Percentiles rank a stretch among this genome's conserved stretches.
These are phyloP conservation scores for Colletotrichum theobromicola DNA, from an alignment of 2,329 filamentous ascomycete genomes.

Conservation along the genomic window DNA sequence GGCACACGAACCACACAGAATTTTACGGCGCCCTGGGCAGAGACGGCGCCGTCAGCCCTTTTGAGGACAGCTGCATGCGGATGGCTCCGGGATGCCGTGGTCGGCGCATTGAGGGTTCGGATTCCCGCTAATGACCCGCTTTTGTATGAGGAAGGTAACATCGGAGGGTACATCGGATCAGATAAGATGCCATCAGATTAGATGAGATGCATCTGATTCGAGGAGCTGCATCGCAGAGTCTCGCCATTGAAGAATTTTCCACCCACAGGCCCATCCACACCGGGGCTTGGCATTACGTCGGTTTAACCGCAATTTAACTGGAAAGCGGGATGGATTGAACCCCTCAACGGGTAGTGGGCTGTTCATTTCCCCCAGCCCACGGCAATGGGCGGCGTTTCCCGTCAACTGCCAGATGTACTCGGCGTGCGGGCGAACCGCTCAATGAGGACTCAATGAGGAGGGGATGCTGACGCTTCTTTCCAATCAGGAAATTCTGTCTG, in stretches of 20 bases:
- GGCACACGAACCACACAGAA: neutral
- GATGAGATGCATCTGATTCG: slow-evolving; percentile 1
- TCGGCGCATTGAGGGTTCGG: neutral
- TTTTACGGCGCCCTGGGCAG: neutral
- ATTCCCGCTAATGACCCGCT: neutral
- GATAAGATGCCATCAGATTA: slow-evolving; percentile 20
- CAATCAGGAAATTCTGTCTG: neutral
- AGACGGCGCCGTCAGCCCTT: neutral
- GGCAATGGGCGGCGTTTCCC: neutral
- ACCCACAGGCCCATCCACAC: neutral
- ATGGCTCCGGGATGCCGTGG: neutral
- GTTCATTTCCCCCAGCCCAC: neutral
- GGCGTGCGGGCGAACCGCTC: neutral
- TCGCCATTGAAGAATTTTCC: neutral
- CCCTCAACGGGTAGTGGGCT: neutral
- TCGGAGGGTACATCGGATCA: slow-evolving; percentile 5
- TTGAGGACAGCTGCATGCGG: neutral
- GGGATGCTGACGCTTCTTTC: neutral
- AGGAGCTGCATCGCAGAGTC: neutral
- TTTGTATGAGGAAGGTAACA: neutral
- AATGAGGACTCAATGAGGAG: neutral
- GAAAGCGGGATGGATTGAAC: neutral
- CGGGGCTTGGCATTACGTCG: slow-evolving; percentile 4
- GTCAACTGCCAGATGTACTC: neutral
- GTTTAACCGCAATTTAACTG: neutral